A percentile compares a stretch with the other conserved stretches of the same genome.
Evolutionary conservation across 306 rosid species (phyloP).

Genomic region (Castanea crenata): DNA sequence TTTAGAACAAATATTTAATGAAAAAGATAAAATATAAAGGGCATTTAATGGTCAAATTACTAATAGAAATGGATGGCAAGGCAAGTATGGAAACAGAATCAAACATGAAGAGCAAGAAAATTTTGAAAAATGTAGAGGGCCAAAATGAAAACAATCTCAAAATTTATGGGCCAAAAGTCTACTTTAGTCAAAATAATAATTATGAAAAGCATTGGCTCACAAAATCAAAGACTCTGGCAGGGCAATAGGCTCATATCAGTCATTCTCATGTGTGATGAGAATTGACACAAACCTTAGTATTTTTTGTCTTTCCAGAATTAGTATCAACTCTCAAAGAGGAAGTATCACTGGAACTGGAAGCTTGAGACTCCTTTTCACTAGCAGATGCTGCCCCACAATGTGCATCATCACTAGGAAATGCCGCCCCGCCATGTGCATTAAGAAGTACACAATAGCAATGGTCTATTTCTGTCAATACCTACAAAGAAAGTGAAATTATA

Average conservation of each 20-base stretch:
- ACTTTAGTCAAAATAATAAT: no score
- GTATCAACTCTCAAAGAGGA: slow-evolving; percentile 34
- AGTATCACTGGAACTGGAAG: slow-evolving; percentile 49
- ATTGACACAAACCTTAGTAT: slow-evolving; percentile 62
- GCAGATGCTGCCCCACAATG: slow-evolving; percentile 94
- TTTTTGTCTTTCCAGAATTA: slow-evolving; percentile 35
- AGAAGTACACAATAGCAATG: slow-evolving; percentile 98
- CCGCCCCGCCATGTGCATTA: slow-evolving; percentile 95
- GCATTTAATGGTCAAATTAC: no score
- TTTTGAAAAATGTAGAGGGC: no score
- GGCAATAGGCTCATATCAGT: slow-evolving; percentile 4
- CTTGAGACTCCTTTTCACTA: slow-evolving; percentile 36
- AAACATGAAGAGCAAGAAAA: no score
- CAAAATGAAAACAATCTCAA: no score
- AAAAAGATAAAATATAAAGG: no score
- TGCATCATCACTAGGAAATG: slow-evolving; percentile 80
- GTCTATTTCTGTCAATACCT: slow-evolving; percentile 93
- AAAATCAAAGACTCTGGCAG: not conserved
- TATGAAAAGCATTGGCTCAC: not conserved
- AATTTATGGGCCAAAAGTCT: no score
- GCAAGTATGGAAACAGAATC: no score
- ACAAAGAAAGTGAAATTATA: slow-evolving; percentile 26
- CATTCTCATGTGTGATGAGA: slow-evolving; percentile 17
- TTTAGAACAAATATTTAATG: no score
- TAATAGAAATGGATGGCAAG: no score